A percentile compares a stretch with the other conserved stretches of the same genome.
Conservation (phyloP, 768 basidiomycete species). For the Xerocomellus intermedius region DNA sequence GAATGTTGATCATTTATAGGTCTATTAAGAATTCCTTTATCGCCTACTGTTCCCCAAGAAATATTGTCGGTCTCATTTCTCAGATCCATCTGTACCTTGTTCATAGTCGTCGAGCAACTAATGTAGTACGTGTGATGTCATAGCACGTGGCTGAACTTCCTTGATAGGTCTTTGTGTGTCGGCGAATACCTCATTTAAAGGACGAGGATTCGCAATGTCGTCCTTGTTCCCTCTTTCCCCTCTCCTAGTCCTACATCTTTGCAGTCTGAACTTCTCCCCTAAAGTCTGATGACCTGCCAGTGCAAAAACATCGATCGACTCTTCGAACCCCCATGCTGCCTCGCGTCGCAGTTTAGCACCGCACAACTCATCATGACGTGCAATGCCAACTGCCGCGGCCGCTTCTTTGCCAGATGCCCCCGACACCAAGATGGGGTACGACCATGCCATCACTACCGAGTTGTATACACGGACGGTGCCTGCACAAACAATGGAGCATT, state of each 20-base stretch:
- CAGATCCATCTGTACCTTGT: neutral
- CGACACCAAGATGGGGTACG: neutral
- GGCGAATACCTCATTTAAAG: neutral
- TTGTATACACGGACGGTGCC: slow-evolving; percentile 36
- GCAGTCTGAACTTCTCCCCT: no score
- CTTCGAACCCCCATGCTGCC: neutral
- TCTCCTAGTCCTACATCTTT: neutral
- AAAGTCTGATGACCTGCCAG: neutral
- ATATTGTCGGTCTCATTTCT: neutral
- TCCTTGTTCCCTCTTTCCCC: neutral
- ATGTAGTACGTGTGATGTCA: neutral
- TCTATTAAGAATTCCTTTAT: neutral
- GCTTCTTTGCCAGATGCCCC: neutral
- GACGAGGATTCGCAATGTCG: neutral
- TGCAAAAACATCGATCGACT: neutral
- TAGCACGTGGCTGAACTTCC: neutral
- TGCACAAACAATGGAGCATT: slow-evolving; percentile 30
- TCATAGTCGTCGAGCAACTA: no score
- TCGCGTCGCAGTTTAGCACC: neutral
- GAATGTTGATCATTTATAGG: no score
- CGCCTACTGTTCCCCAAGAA: neutral
- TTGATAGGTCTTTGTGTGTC: neutral
- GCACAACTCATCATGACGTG: slow-evolving; percentile 1
- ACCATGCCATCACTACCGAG: slow-evolving; percentile 18
- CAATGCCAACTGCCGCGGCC: neutral